Evolutionary conservation across 2,329 filamentous ascomycete species (phyloP).

Genomic region (Paraphaeosphaeria sporulosa): DNA sequence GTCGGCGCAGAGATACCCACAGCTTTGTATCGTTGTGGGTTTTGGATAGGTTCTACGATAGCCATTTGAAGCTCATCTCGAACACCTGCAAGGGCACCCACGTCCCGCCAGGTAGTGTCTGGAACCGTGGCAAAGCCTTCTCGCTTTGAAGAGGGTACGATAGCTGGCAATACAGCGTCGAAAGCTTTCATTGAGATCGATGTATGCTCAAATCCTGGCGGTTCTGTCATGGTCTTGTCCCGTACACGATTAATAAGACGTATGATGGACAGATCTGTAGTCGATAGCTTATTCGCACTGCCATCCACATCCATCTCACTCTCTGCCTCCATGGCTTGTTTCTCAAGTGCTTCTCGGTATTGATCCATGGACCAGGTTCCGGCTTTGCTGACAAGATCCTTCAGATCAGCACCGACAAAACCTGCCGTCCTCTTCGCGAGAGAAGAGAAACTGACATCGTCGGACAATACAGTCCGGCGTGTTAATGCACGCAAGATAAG

Average conservation of each 20-base stretch:
- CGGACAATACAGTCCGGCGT: slow-evolving; percentile 67
- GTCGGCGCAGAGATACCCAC: slow-evolving; percentile 83
- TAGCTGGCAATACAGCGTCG: slow-evolving; percentile 73
- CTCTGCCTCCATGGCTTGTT: slow-evolving; percentile 43
- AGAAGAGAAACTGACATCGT: slow-evolving; percentile 74
- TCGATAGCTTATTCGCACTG: slow-evolving; percentile 23
- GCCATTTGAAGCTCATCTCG: slow-evolving; percentile 83
- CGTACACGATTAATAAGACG: slow-evolving; percentile 61
- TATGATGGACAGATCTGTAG: slow-evolving; percentile 38
- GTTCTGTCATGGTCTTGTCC: slow-evolving; percentile 58
- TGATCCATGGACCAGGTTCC: slow-evolving; percentile 70
- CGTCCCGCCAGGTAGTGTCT: slow-evolving; percentile 89
- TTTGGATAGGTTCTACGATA: slow-evolving; percentile 87
- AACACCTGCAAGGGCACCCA: slow-evolving; percentile 82
- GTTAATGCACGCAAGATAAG: slow-evolving; percentile 80
- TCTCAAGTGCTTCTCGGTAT: slow-evolving; percentile 62
- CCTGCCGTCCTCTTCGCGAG: slow-evolving; percentile 88
- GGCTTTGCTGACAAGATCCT: slow-evolving; percentile 72
- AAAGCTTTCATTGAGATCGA: slow-evolving; percentile 74
- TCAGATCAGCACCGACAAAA: slow-evolving; percentile 90
- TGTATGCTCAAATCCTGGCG: slow-evolving; percentile 62
- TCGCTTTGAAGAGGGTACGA: slow-evolving; percentile 83
- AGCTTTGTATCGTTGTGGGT: slow-evolving; percentile 76
- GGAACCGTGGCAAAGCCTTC: slow-evolving; percentile 96
- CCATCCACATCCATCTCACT: slow-evolving; percentile 63